Conservation (phyloP, 192 early-diverging fungal species). For the Diversispora epigaea region DNA sequence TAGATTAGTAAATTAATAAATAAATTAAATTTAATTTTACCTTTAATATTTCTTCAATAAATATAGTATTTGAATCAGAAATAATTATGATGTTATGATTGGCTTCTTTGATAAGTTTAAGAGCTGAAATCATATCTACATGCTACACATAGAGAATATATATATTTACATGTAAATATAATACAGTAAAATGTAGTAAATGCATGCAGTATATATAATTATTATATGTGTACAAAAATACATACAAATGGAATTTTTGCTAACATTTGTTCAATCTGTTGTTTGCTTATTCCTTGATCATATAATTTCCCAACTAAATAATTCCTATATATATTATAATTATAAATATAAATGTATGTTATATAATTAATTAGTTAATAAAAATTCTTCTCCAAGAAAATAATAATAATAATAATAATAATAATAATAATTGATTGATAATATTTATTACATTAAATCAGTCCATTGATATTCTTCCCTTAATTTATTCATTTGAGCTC, state of each 20-base stretch:
- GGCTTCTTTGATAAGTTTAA: constrained; percentile 44
- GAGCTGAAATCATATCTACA: constrained; percentile 46
- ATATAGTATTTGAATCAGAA: constrained; percentile 64
- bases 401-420: too few species aligned
- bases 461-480: constrained; percentile 53
- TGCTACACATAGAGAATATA: constrained; percentile 27
- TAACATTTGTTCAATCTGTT: constrained; percentile 38
- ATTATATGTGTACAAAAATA: neutral
- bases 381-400: neutral
- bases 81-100: constrained; percentile 54
- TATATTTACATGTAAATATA: too few species aligned
- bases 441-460: constrained; percentile 56
- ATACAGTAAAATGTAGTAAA: neutral
- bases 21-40: constrained; percentile 34
- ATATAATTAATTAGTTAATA: neutral
- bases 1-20: neutral
- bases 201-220: neutral
- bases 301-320: constrained; percentile 37
- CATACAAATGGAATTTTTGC: constrained; percentile 46
- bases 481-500: constrained; percentile 35
- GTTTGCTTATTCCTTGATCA: constrained; percentile 38
- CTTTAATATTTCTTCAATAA: constrained; percentile 60
- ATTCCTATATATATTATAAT: constrained; percentile 32
- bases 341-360: neutral
- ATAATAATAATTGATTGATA: too few species aligned